These are phyloP conservation scores for Circinella umbellata DNA, from an alignment of 371 early-diverging fungal species.

Conservation along the genomic window DNA sequence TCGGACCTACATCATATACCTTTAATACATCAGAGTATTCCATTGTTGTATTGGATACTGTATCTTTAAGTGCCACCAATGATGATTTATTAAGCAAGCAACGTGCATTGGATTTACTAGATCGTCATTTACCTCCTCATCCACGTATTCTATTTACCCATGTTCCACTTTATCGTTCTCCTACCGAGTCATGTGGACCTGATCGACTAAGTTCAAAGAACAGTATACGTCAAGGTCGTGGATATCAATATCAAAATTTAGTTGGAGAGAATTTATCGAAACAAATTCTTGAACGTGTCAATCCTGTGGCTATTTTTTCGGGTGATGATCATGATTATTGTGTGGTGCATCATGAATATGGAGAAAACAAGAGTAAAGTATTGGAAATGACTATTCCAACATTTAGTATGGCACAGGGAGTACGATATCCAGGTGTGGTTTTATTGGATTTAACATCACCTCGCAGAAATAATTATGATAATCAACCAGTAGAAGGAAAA, in stretches of 20 bases:
- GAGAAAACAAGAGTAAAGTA: not conserved
- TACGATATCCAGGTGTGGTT: conserved; percentile 50
- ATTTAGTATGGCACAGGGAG: conserved; percentile 65
- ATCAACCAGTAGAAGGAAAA: too few relatives aligned
- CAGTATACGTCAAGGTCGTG: conserved; percentile 56
- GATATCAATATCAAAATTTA: conserved; percentile 90
- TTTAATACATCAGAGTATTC: conserved; percentile 58
- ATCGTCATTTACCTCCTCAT: conserved; percentile 8
- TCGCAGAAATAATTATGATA: not conserved
- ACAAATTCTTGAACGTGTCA: conserved; percentile 61
- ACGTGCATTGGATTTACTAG: conserved; percentile 48
- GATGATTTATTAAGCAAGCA: conserved; percentile 40
- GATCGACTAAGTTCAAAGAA: conserved; percentile 37
- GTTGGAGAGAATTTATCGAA: conserved; percentile 57
- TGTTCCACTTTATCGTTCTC: conserved; percentile 44
- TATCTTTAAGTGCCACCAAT: conserved; percentile 66
- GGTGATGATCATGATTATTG: conserved; percentile 97
- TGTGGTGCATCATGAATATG: conserved; percentile 50
- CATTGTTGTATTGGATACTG: conserved; percentile 80
- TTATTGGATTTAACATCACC: conserved; percentile 26
- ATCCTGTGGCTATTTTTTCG: conserved; percentile 78
- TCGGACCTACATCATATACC: conserved; percentile 74
- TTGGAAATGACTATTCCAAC: conserved; percentile 56
- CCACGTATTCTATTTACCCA: conserved; percentile 39
- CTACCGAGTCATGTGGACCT: conserved; percentile 72